Base-by-base conservation (phyloP, 2,329 filamentous ascomycete species). In the Nannizziopsis arthrosporioides region DNA sequence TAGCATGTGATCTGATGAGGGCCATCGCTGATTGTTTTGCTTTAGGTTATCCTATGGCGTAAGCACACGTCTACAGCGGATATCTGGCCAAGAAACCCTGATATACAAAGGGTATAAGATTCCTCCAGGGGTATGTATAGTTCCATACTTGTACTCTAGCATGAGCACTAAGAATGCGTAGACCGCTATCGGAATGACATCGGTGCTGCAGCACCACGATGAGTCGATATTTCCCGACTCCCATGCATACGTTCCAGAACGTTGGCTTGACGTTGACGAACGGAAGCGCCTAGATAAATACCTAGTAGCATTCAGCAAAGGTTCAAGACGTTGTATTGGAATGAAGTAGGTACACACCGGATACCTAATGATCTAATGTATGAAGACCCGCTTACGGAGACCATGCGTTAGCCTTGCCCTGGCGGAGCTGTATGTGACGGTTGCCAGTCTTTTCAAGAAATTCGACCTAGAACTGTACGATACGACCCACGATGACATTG, bases 141-240 rank as follows among this genome's bases (percentile, higher is more conserved):
- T 34, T 41, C 5, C n/a, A 31, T 11, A 14, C 4, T 8, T 19
- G 30, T 34, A n/a, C 42, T 12, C 17, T 27, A n/a, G 3, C 18
- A 30, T 37, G 5, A 31, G 37, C 48, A 31, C 7, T 34, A 8
- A 34, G 18, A 34, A 35, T 22, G 27, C 18, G 19, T 32, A 54
- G 50, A 56, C 56, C 5, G 51, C 51, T 11, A 52, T 62, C 4
- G 50, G 55, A 27, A 59, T 59, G 52, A 49, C 48, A 2, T 52
- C 55, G 1, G 14, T 54, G 2, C 46, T 60, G n/a, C 44, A 56
- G 18, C 57, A 60, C 43, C 49, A 51, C 43, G 49, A 61, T 44
- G 43, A 51, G 31, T 14, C 37, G 15, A 56, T 59, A 49, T 59
- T 59, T 43, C 56, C 56, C 2, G 49, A 59, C 14, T 50, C 56